Base-by-base conservation (phyloP, 148 eudicot species). In the Chenopodium formosanum region DNA sequence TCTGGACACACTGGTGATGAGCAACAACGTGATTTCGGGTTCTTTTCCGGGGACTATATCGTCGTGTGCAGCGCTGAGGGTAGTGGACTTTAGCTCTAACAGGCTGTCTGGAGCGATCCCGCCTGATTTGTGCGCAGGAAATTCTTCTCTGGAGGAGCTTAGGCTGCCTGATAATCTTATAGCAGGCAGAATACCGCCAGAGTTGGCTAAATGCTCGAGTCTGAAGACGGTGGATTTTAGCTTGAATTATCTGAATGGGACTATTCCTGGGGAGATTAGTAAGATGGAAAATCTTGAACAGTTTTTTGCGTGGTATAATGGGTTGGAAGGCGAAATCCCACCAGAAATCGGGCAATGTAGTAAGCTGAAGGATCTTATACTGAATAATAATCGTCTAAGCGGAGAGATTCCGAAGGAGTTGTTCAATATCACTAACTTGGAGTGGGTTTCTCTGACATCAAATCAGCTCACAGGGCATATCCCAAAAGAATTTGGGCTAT, bases 261-360 rank as follows among this genome's bases (percentile, higher is more conserved):
- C 95, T 19, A 91, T 96, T 56, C 99, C 98, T 6, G 82, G 88
- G 5, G 94, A 90, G 85, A 77, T 96, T 4, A 92, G 98, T 16
- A 87, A 89, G 58, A 86, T 94, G 29, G 86, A 79, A 76, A 92
- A 92, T 76, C 91, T 96, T 3, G 98, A 96, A 85, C 90, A 91
- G 90, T 83, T 96, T 22, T 89, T 96, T 22, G 97, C 90, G 1
- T 96, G 99, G 99, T 96, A 96, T 88, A 96, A 96, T 81, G 89
- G 89, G 76, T 88, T 96, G 83, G 97, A 94, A 75, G 99, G 99
- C 40, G 81, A 77, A 40, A 88, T 95, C 48, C 97, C 99, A 5
- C 63, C 89, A 9, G 93, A 95, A 73, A 77, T 93, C 25, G 97
- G 97, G 71, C 91, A 87, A 53, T 93, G 94, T 85, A 87, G 85